These are phyloP conservation scores for Penicillium parvum DNA, from an alignment of 495 filamentous ascomycete genomes.

Conservation along the genomic window DNA sequence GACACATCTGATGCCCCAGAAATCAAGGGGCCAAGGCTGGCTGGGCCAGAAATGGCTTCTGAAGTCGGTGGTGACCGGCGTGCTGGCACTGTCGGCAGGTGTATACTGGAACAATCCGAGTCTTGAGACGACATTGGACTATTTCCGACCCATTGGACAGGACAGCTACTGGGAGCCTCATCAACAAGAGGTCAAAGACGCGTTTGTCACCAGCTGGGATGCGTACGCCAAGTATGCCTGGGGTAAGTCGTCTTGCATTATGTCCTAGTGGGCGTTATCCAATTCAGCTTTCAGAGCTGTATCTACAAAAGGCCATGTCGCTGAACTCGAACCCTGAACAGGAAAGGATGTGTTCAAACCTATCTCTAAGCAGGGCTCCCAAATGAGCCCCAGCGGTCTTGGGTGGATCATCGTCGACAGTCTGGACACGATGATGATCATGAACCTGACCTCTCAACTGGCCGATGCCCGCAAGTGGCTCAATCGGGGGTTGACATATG, in stretches of 20 bases:
- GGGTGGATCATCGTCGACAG: slow-evolving; percentile 90
- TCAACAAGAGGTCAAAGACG: slow-evolving; percentile 69
- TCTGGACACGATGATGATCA: slow-evolving; percentile 82
- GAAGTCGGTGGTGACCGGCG: not conserved
- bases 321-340: not conserved
- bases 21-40: not conserved
- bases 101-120: not conserved
- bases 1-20: not conserved
- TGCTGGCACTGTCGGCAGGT: not conserved
- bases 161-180: slow-evolving; percentile 53
- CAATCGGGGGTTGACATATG: slow-evolving; percentile 60
- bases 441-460: slow-evolving; percentile 77
- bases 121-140: slow-evolving; percentile 1
- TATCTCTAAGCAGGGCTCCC: slow-evolving; percentile 59
- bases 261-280: not conserved
- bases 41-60: not conserved
- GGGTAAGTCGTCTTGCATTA: slow-evolving; percentile 46
- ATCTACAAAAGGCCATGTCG: too few species aligned
- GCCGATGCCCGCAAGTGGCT: slow-evolving; percentile 75
- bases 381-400: slow-evolving; percentile 64
- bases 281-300: too few species aligned
- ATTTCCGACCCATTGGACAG: not conserved
- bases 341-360: slow-evolving; percentile 69
- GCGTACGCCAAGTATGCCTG: slow-evolving; percentile 81
- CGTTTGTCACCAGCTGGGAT: slow-evolving; percentile 73